Conservation (phyloP, 2,329 filamentous ascomycete genomes). For the Byssoonygena ceratinophila region DNA sequence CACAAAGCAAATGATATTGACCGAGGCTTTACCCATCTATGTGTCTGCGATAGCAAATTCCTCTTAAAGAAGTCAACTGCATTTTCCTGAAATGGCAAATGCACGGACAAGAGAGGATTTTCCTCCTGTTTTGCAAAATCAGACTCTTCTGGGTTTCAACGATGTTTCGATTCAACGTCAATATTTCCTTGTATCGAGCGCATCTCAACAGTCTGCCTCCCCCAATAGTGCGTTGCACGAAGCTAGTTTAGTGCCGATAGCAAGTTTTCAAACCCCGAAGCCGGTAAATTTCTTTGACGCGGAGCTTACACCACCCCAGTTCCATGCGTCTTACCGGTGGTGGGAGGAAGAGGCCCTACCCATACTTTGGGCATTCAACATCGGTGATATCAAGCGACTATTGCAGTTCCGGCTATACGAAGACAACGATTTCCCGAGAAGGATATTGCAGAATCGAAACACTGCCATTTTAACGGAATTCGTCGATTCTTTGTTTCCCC, state of each 20-base stretch:
- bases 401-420: slow-evolving; percentile 32
- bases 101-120: not conserved
- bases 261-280: not conserved
- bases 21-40: not conserved
- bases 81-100: not conserved
- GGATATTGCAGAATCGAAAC: slow-evolving; percentile 27
- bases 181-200: not conserved
- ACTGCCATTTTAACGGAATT: slow-evolving; percentile 27
- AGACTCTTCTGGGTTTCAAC: not conserved
- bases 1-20: not conserved
- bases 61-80: not conserved
- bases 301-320: slow-evolving; percentile 21
- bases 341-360: slow-evolving; percentile 35
- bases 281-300: not conserved
- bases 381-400: slow-evolving; percentile 29
- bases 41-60: not conserved
- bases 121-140: not conserved
- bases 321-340: slow-evolving; percentile 29
- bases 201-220: not conserved
- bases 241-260: not conserved
- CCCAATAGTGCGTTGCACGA: not conserved
- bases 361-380: slow-evolving; percentile 32
- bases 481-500: slow-evolving; percentile 23
- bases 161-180: not conserved
- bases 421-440: slow-evolving; percentile 29